Evolutionary conservation across 2,329 filamentous ascomycete genomes (phyloP).

Genomic region (Clarireedia hainanense): DNA sequence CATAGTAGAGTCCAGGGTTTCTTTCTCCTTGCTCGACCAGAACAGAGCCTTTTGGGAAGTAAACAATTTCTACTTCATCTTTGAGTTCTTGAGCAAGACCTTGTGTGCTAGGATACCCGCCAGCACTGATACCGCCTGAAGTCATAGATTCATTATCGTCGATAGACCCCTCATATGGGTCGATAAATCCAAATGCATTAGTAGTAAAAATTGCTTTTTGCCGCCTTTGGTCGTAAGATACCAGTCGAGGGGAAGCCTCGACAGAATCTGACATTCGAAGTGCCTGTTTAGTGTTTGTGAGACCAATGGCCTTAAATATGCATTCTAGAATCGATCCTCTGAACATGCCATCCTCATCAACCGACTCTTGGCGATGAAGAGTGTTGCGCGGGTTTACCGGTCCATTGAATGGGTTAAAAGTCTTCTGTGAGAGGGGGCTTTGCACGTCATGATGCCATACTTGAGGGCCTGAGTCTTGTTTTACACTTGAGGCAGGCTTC

Average conservation of each 20-base stretch:
- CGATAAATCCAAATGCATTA: conserved; percentile 86
- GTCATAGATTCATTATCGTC: conserved; percentile 86
- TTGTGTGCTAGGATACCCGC: conserved; percentile 53
- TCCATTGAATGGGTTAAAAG: conserved; percentile 49
- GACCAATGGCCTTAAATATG: conserved; percentile 87
- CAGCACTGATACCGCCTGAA: conserved; percentile 56
- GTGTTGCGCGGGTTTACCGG: conserved; percentile 39
- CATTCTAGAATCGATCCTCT: conserved; percentile 86
- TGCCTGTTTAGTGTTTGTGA: conserved; percentile 60
- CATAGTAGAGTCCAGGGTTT: conserved; percentile 95
- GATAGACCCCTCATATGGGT: conserved; percentile 65
- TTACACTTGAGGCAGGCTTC: conserved; percentile 19
- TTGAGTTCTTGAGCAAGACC: conserved; percentile 70
- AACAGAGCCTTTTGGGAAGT: conserved; percentile 89
- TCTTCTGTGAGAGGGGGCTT: conserved; percentile 35
- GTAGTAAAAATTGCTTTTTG: conserved; percentile 72
- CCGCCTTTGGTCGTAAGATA: conserved; percentile 74
- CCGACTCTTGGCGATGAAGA: conserved; percentile 66
- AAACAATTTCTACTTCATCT: conserved; percentile 93
- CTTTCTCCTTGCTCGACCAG: conserved; percentile 94
- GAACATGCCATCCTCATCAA: conserved; percentile 85
- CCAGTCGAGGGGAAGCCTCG: conserved; percentile 75
- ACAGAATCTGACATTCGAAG: conserved; percentile 64
- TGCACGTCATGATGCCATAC: conserved; percentile 26
- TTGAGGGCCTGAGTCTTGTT: conserved; percentile 18